These are phyloP conservation scores for Hypoxylon sp. DNA, from an alignment of 2,329 filamentous ascomycete genomes.

Conservation along the genomic window DNA sequence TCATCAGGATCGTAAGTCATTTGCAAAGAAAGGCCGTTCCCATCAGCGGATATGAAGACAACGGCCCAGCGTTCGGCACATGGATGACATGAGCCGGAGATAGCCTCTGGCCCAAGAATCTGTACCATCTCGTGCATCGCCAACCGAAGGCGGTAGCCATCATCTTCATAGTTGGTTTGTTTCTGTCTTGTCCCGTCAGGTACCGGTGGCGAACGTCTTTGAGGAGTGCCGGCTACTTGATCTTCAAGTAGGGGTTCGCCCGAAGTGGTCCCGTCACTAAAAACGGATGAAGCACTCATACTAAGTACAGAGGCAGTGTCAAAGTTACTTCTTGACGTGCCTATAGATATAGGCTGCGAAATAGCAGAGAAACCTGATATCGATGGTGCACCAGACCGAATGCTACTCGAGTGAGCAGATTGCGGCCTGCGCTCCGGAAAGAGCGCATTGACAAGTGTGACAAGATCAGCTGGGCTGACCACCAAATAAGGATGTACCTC, in stretches of 20 bases:
- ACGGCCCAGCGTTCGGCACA: constrained; percentile 88
- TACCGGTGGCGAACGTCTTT: constrained; percentile 69
- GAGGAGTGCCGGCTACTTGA: constrained; percentile 63
- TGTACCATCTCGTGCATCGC: constrained; percentile 81
- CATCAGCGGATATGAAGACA: constrained; percentile 82
- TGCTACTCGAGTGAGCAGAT: constrained; percentile 73
- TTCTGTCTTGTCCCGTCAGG: constrained; percentile 62
- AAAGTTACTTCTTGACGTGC: constrained; percentile 68
- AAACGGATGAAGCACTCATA: constrained; percentile 79
- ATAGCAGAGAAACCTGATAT: constrained; percentile 77
- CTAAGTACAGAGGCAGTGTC: constrained; percentile 81
- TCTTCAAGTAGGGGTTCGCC: constrained; percentile 75
- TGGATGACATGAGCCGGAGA: constrained; percentile 80
- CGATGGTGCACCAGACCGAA: constrained; percentile 77
- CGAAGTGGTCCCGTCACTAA: constrained; percentile 78
- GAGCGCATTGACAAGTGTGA: constrained; percentile 85
- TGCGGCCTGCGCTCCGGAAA: constrained; percentile 81
- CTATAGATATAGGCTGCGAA: constrained; percentile 78
- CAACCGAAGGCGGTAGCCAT: constrained; percentile 75
- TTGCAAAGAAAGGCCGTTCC: constrained; percentile 76
- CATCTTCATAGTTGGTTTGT: constrained; percentile 71
- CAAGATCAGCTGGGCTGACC: constrained; percentile 82
- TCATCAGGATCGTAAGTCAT: constrained; percentile 81
- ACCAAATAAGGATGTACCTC: constrained; percentile 86
- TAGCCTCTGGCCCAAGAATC: constrained; percentile 73